Percentiles rank a stretch among this genome's conserved stretches.
phyloP scores from a whole-genome alignment of 1,139 yeast species.

The Yueomyces sp. region DNA sequence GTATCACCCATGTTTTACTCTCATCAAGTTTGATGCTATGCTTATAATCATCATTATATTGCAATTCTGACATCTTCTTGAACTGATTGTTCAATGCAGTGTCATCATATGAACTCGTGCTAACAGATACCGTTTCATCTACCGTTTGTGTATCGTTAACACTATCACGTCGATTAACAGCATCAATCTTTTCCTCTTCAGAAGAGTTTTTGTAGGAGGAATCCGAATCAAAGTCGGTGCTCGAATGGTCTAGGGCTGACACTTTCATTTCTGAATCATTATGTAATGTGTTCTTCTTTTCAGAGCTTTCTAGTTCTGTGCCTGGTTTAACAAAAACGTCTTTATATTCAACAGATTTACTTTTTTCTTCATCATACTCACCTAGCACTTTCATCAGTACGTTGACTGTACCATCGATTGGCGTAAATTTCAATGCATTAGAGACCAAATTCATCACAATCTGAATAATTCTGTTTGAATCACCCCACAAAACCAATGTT shows the following conservation, averaged over 20 bases:
- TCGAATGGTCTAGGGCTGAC: not conserved
- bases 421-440: conserved; percentile 80
- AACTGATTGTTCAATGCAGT: conserved; percentile 42
- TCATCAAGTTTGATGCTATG: conserved; percentile 10
- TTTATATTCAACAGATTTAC: conserved; percentile 24
- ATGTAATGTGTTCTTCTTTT: not conserved
- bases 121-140: conserved; percentile 25
- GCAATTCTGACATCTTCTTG: conserved; percentile 18
- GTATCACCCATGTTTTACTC: conserved; percentile 26
- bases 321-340: conserved; percentile 27
- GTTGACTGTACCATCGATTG: conserved; percentile 68
- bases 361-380: conserved; percentile 46
- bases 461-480: conserved; percentile 76
- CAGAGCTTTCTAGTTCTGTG: conserved; percentile 6
- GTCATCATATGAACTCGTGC: conserved; percentile 45
- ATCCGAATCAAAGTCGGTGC: not conserved
- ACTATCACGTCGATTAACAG: not conserved
- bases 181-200: not conserved
- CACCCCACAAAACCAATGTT: conserved; percentile 63
- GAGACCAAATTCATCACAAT: conserved; percentile 80
- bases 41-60: conserved; percentile 11
- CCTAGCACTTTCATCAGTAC: conserved; percentile 58
- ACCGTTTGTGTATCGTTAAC: not conserved
- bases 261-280: not conserved
- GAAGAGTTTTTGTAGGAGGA: too few species aligned